Evolutionary conservation across 179 eudicot species (phyloP).

Genomic region (Silene coronaria): DNA sequence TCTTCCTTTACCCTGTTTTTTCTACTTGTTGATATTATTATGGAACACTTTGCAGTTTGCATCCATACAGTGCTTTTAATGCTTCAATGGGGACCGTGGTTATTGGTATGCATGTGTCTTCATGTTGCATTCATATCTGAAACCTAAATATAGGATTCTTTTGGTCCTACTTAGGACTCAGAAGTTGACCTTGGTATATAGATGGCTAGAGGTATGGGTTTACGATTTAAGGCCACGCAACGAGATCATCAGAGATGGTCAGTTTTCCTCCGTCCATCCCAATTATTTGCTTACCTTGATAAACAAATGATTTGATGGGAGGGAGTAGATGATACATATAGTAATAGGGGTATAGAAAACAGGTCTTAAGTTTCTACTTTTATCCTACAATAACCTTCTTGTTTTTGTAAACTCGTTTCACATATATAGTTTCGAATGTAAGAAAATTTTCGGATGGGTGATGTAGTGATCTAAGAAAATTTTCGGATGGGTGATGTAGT

Average conservation of each 20-base stretch:
- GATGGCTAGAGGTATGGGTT: neutral
- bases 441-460: neutral
- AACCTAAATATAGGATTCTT: conserved; percentile 11
- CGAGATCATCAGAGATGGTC: neutral
- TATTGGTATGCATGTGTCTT: neutral
- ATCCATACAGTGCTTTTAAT: conserved; percentile 7
- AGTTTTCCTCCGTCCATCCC: neutral
- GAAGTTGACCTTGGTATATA: conserved; percentile 2
- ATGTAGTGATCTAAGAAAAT: too few relatives aligned
- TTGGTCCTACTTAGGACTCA: neutral
- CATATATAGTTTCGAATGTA: neutral
- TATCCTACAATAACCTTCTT: neutral
- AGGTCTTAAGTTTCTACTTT: neutral
- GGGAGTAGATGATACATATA: neutral
- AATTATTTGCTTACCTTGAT: too few relatives aligned
- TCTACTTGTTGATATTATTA: neutral
- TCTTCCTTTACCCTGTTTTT: neutral
- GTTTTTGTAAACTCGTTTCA: neutral
- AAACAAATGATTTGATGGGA: too few relatives aligned
- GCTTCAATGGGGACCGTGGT: conserved; percentile 18
- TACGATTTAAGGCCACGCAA: neutral
- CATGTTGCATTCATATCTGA: conserved; percentile 8
- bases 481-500: too few relatives aligned
- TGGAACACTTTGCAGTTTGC: neutral
- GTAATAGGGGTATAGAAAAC: neutral